Conservation (phyloP, 306 rosid genomes). For the Cicer arietinum region DNA sequence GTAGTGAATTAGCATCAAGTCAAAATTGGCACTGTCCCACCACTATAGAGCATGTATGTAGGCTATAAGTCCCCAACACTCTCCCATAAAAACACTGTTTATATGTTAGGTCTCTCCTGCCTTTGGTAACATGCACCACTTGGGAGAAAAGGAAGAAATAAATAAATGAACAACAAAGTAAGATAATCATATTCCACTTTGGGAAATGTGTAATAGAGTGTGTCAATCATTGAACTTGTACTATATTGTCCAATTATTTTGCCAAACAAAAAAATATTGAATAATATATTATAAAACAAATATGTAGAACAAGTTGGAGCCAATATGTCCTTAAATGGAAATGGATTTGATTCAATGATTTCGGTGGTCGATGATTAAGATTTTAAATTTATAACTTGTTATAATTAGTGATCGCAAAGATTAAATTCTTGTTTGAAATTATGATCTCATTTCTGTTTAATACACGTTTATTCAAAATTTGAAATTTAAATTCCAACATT, state of each 20-base stretch:
- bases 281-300: background rate
- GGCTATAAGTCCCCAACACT: conserved; percentile 29
- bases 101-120: conserved; percentile 25
- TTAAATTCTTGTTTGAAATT: too few species aligned
- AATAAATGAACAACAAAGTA: conserved; percentile 17
- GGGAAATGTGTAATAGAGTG: conserved; percentile 21
- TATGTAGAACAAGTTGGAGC: background rate
- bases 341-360: background rate
- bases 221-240: conserved; percentile 33
- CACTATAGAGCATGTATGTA: conserved; percentile 24
- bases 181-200: conserved; percentile 28
- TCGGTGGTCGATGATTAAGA: background rate
- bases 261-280: background rate
- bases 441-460: too few species aligned
- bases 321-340: conserved; percentile 24
- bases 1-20: conserved; percentile 30
- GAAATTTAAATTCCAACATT: too few species aligned
- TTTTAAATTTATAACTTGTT: too few species aligned
- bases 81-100: conserved; percentile 17
- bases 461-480: too few species aligned
- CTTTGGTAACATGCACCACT: conserved; percentile 34
- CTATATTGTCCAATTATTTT: conserved; percentile 34
- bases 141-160: conserved; percentile 14
- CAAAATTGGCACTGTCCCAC: conserved; percentile 48
- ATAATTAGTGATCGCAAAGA: too few species aligned